Evolutionary conservation across 106 monocot genomes (phyloP), one percentile per base, ranked within the genome.

Genomic region (Apostasia ramifera): DNA sequence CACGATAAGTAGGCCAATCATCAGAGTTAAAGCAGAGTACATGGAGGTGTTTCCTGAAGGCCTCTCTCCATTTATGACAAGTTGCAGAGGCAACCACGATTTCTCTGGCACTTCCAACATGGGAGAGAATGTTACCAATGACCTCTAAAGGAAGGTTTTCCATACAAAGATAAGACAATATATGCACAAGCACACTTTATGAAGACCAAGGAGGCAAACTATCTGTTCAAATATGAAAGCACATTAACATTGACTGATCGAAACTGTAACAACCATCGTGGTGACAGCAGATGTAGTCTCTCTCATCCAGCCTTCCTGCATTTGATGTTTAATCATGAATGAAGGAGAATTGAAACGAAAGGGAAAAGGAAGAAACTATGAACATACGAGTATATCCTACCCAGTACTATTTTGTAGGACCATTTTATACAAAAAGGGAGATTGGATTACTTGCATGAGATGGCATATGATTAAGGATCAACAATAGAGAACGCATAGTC

Each of bases 61-160:
- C 89, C 59, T 85, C 83, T 26, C 83, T 70, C 93, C 93, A 98
- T 71, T 93, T 98, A 9, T 87, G 76, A 65, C 98, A 98, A 47
- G 93, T 90, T 0, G 83, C 83, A 62, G 98, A 93, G 60, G 98
- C 98, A 56, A 93, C 61, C 42, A 98, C 64, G 1, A 98, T 83
- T 70, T 93, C 85, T 37, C 81, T 74, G 10, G 98, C 98, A 63
- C 70, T 75, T 63, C 81, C 79, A 50, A 93, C 59, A 67, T 82
- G 90, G 38, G 98, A 93, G 67, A 98, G 98, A 60, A 98, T 90
- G 74, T 93, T 98, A 8, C 98, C 98, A 9, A 98, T 77, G 46
- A 98, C 98, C 79, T 98, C 98, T 47, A 92, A 81, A 2, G 98
- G 98, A 50, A 98, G 85, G 52, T 61, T 61, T 66, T 98, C 98